These are phyloP conservation scores for Exophiala mesophila DNA, from an alignment of 2,329 filamentous ascomycete genomes.

Conservation along the genomic window DNA sequence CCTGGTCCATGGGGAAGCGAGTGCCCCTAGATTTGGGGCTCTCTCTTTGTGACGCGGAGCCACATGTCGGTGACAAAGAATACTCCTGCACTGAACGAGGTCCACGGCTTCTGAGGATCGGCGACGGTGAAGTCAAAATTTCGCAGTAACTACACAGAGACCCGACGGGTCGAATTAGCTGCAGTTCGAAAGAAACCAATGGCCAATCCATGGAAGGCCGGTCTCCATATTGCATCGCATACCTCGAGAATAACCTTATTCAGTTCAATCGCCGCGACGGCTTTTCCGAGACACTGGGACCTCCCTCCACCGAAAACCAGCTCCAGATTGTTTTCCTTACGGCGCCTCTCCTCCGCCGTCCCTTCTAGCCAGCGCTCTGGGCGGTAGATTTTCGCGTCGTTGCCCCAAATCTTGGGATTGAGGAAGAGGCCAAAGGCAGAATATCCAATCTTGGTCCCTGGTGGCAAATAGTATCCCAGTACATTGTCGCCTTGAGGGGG, in stretches of 20 bases:
- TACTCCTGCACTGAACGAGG: constrained; percentile 14
- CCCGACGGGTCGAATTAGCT: background rate
- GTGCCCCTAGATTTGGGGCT: constrained; percentile 9
- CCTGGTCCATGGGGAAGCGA: too few species aligned
- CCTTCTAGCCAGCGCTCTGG: constrained; percentile 49
- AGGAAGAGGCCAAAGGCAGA: constrained; percentile 41
- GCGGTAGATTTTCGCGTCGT: constrained; percentile 41
- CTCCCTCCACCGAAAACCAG: constrained; percentile 45
- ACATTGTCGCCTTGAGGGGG: constrained; percentile 38
- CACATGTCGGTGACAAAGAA: constrained; percentile 20
- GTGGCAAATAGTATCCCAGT: constrained; percentile 41
- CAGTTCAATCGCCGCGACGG: constrained; percentile 47
- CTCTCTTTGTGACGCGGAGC: constrained; percentile 14
- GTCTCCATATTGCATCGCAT: constrained; percentile 1
- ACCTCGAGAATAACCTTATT: constrained; percentile 49
- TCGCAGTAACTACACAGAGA: constrained; percentile 16
- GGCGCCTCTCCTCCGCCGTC: constrained; percentile 30
- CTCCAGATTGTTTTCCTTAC: constrained; percentile 40
- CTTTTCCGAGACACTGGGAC: constrained; percentile 45
- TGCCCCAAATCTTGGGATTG: constrained; percentile 35
- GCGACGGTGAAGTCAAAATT: constrained; percentile 21
- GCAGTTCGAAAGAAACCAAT: background rate
- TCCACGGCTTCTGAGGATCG: constrained; percentile 18
- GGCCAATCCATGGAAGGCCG: background rate
- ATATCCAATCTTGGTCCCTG: constrained; percentile 44